Base-by-base conservation (phyloP, 2,329 filamentous ascomycete genomes). In the Ophiostoma pallidulum region DNA sequence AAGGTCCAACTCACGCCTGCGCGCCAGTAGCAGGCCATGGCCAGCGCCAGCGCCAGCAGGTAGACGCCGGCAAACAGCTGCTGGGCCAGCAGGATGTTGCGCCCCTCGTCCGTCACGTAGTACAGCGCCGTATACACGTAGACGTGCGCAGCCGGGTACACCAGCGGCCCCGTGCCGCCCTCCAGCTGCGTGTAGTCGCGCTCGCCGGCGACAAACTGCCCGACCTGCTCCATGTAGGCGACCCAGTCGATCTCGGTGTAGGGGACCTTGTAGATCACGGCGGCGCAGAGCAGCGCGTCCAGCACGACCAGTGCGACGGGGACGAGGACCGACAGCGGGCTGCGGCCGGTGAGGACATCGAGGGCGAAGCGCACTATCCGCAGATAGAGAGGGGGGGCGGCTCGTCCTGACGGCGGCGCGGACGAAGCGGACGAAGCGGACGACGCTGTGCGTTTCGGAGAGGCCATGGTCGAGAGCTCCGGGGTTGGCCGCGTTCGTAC, bases 161-260 rank as follows among this genome's bases (percentile, higher is more conserved):
- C 92, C 43, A 97, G 74, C 3, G 92, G 92, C 1, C 92, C 92
- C 0, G 92, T 98, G 51, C 80, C 84, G 57, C 92, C 92, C 60
- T 83, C 77, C 61, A 98, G 90, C 49, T 81, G 75, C 51, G 78
- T 79, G 65, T 98, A 98, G 65, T 96, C 84, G 61, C 86, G 80
- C 70, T 97, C 90, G 59, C 92, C 92, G 16, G 78, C 73, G 39
- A 90, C 69, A 60, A 84, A 92, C 57, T 90, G 81, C 35, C 76
- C 68, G 38, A 97, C 74, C 60, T 98, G 92, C 63, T 96, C 77
- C 90, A 98, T 97, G 66, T 98, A 98, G 0, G 92, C 88, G 50
- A 75, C 77, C 91, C 91, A 98, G 67, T 98, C 92, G 60, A 98
- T 98, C 66, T 98, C 92, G 37, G 92, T 98, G 63, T 98, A 95